A percentile compares a stretch with the other conserved stretches of the same genome.
Conservation (phyloP, 768 basidiomycete genomes). For the Hericium rajendrae region DNA sequence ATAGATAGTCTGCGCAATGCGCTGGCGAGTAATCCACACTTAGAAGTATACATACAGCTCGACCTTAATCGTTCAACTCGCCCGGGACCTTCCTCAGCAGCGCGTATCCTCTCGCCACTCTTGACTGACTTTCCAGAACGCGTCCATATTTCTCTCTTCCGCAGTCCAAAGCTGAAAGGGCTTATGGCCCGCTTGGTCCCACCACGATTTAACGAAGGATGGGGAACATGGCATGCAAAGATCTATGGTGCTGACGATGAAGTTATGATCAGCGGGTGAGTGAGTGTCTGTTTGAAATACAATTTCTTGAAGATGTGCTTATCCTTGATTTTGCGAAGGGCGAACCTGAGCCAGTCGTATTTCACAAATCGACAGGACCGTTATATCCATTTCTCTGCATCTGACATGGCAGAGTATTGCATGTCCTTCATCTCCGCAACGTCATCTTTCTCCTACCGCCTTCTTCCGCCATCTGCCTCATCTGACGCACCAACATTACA, state of each 20-base stretch:
- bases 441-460: conserved; percentile 61
- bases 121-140: conserved; percentile 60
- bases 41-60: conserved; percentile 64
- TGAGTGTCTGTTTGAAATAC: conserved; percentile 16
- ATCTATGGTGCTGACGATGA: conserved; percentile 91
- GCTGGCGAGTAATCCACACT: conserved; percentile 44
- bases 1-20: conserved; percentile 55
- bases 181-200: conserved; percentile 72
- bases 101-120: conserved; percentile 61
- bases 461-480: conserved; percentile 30
- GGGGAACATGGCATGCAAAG: conserved; percentile 98
- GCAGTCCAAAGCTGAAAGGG: conserved; percentile 77
- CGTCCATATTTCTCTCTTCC: conserved; percentile 73
- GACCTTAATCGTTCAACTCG: conserved; percentile 78
- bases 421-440: conserved; percentile 63
- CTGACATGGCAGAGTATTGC: conserved; percentile 71
- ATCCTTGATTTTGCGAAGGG: conserved; percentile 35
- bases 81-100: conserved; percentile 60
- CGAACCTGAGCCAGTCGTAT: conserved; percentile 88
- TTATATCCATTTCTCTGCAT: conserved; percentile 67
- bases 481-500: conserved; percentile 15
- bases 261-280: conserved; percentile 87
- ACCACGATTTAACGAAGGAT: conserved; percentile 92
- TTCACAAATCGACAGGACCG: conserved; percentile 95
- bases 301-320: no score